Percentiles rank a stretch among this genome's conserved stretches.
phyloP scores from a whole-genome alignment of 108 stramenopile species.

The Aureococcus anophagefferens region DNA sequence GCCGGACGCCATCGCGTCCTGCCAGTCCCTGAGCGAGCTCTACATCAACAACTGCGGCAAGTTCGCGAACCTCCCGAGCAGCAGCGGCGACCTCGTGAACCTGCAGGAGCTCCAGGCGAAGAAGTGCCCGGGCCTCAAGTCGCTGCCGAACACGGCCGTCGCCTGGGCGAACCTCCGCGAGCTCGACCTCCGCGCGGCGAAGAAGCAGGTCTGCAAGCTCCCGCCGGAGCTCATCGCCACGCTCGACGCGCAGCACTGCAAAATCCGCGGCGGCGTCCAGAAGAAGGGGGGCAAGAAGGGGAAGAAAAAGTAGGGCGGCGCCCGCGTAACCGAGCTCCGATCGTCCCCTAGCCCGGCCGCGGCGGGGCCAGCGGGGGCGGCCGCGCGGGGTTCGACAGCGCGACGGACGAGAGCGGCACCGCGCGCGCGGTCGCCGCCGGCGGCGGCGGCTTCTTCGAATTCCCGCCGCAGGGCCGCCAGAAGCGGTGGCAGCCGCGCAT shows the following conservation, averaged over 20 bases:
- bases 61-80: slow-evolving; percentile 20
- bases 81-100: slow-evolving; percentile 23
- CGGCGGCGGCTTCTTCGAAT: too few relatives aligned
- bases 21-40: slow-evolving; percentile 21
- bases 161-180: slow-evolving; percentile 19
- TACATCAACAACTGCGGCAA: slow-evolving; percentile 40
- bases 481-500: too few relatives aligned
- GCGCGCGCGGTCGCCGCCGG: too few relatives aligned
- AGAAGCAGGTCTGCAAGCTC: slow-evolving; percentile 44
- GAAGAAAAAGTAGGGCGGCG: too few relatives aligned
- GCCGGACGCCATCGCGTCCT: slow-evolving; percentile 3
- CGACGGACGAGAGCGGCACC: too few relatives aligned
- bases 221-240: slow-evolving; percentile 32
- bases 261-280: slow-evolving; percentile 31
- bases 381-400: too few relatives aligned
- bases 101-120: slow-evolving; percentile 29
- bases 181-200: slow-evolving; percentile 33
- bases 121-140: slow-evolving; percentile 35
- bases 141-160: slow-evolving; percentile 20
- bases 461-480: too few relatives aligned
- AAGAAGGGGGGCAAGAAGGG: slow-evolving; percentile 29
- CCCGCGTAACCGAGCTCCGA: too few relatives aligned
- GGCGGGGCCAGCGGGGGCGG: too few relatives aligned
- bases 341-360: too few relatives aligned
- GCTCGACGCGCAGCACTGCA: slow-evolving; percentile 23